Percentiles rank a stretch among this genome's conserved stretches.
These are phyloP conservation scores for Paramyrothecium sp. DNA, from an alignment of 2,329 filamentous ascomycete genomes.

Conservation along the genomic window DNA sequence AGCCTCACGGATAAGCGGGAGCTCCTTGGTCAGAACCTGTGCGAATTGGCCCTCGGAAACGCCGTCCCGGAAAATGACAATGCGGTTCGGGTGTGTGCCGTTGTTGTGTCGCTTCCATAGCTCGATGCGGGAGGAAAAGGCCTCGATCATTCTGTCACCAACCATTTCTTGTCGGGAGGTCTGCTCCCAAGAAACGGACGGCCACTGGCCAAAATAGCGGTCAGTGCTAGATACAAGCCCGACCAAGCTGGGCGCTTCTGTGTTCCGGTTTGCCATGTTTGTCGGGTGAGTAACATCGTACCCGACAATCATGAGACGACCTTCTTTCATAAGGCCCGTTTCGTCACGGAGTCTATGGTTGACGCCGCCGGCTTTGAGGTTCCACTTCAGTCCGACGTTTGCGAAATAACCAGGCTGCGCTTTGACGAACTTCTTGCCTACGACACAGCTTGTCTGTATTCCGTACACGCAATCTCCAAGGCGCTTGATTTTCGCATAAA, in stretches of 20 bases:
- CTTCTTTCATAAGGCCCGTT: constrained; percentile 59
- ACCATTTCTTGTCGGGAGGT: constrained; percentile 69
- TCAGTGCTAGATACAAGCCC: constrained; percentile 79
- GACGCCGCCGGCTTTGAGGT: constrained; percentile 72
- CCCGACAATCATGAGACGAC: constrained; percentile 81
- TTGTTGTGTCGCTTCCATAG: constrained; percentile 64
- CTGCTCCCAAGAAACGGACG: constrained; percentile 70
- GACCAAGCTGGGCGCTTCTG: constrained; percentile 67
- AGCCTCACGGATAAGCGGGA: constrained; percentile 64
- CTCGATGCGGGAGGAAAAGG: constrained; percentile 63
- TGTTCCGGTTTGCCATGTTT: constrained; percentile 36
- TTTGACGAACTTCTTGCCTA: constrained; percentile 33
- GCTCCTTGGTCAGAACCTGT: constrained; percentile 65
- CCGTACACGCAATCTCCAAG: constrained; percentile 66
- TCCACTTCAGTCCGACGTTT: constrained; percentile 76
- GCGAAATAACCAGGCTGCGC: constrained; percentile 53
- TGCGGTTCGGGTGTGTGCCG: constrained; percentile 61
- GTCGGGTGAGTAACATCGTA: constrained; percentile 91
- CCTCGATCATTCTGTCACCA: constrained; percentile 50
- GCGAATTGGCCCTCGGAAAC: constrained; percentile 84
- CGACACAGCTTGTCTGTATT: constrained; percentile 67
- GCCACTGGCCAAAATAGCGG: constrained; percentile 71
- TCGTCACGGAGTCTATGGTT: constrained; percentile 65
- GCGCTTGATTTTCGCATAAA: constrained; percentile 68
- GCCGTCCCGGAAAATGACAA: constrained; percentile 85